phyloP scores from a whole-genome alignment of 768 basidiomycete genomes.

The Boletus rufocinnamomeus region DNA sequence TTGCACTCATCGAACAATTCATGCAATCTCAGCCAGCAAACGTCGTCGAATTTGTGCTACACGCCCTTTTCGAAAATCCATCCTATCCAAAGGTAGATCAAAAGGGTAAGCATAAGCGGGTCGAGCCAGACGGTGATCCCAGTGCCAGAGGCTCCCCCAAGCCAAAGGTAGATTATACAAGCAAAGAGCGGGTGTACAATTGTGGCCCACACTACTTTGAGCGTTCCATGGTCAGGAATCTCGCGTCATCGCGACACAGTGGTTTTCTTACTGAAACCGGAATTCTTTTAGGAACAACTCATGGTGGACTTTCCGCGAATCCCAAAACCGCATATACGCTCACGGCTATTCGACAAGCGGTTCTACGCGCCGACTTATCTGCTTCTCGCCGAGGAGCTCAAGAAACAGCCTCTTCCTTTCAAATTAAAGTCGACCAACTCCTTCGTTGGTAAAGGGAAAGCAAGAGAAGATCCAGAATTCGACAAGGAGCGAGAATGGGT shows the following conservation, averaged over 20 bases:
- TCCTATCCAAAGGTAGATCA: constrained; percentile 56
- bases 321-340: constrained; percentile 55
- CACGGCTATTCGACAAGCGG: constrained; percentile 36
- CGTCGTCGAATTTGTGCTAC: constrained; percentile 56
- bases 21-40: constrained; percentile 35
- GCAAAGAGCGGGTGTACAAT: constrained; percentile 43
- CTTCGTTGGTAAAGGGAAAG: constrained; percentile 43
- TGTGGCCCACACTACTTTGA: constrained; percentile 51
- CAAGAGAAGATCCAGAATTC: constrained; percentile 47
- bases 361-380: constrained; percentile 73
- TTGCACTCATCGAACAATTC: constrained; percentile 48
- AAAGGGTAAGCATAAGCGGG: constrained; percentile 48
- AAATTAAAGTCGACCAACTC: constrained; percentile 38
- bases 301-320: constrained; percentile 58
- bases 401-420: constrained; percentile 37
- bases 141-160: constrained; percentile 35
- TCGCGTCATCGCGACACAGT: not conserved
- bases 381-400: constrained; percentile 42
- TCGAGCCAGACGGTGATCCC: constrained; percentile 30
- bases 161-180: constrained; percentile 55
- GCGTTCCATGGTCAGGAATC: constrained; percentile 49
- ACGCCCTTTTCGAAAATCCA: constrained; percentile 62
- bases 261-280: not conserved
- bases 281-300: constrained; percentile 48
- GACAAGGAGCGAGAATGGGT: constrained; percentile 50